Percentiles rank a stretch among this genome's conserved stretches.
phyloP scores from a whole-genome alignment of 164 flowering plant genomes.

The Litsea cubeba region DNA sequence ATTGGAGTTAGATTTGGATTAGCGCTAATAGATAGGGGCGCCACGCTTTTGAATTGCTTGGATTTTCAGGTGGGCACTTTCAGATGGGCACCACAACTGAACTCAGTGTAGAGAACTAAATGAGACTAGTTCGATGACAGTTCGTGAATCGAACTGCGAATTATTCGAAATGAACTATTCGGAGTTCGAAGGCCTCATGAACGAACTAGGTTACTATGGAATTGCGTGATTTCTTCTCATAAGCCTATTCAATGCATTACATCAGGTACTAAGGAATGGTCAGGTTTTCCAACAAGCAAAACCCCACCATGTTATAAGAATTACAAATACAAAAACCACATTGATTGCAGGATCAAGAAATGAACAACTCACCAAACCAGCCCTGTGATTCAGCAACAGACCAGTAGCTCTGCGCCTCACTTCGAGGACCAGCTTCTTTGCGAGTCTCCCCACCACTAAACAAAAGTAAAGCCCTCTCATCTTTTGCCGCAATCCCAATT shows the following conservation, averaged over 20 bases:
- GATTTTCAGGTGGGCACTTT: no score
- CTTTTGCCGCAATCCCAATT: constrained; percentile 63
- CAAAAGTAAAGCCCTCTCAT: constrained; percentile 70
- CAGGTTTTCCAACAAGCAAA: neutral
- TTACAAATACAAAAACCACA: neutral
- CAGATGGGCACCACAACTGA: no score
- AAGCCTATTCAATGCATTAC: neutral
- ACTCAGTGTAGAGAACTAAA: no score
- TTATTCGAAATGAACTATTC: no score
- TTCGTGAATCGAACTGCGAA: no score
- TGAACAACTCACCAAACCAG: constrained; percentile 87
- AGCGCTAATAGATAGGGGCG: no score
- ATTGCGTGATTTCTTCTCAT: neutral
- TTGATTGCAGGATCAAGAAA: neutral
- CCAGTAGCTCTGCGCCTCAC: constrained; percentile 99
- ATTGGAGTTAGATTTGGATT: no score
- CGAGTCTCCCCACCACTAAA: constrained; percentile 99
- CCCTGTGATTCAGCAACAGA: constrained; percentile 79
- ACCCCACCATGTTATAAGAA: neutral
- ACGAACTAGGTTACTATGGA: no score
- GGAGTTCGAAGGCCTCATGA: no score
- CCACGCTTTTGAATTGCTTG: no score
- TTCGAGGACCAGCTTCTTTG: constrained; percentile 93
- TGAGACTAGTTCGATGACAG: no score
- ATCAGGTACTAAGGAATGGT: neutral